Base-by-base conservation (phyloP, 495 filamentous ascomycete species). In the Aspergillus bridgeri region DNA sequence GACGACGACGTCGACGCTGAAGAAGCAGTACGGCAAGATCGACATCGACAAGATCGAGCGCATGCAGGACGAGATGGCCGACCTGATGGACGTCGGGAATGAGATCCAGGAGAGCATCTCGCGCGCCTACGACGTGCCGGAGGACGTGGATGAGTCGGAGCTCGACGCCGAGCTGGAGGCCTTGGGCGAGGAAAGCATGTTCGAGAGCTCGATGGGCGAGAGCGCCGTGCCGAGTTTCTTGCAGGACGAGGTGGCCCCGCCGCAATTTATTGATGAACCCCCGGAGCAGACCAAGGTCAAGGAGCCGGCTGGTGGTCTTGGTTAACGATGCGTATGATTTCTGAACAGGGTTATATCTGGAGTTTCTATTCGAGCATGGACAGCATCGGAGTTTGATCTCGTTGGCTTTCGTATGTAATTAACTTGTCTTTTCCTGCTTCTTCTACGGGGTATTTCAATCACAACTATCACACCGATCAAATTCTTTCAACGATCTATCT, bases 31-130 rank as follows among this genome's bases (percentile, higher is more conserved):
- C 71, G 92, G 94, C 60, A 96, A 96, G 77, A 86, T 98, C 58
- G 87, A 98, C 64, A 86, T 98, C 29, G 95, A 98, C 74, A 90
- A 96, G 83, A 96, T 98, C 64, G 94, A 98, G 81, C 82, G 88
- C 58, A 85, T 98, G 81, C 94, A 98, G 81, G 94, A 98, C 69
- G 94, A 98, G 79, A 98, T 98, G 93, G 91, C 91, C 38, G 94
- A 98, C 75, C 65, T 98, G 74, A 89, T 98, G 85, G 95, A 98
- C 65, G 85, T 97, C 42, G 94, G 95, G 3, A 98, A 98, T 73
- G 94, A 98, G 75, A 99, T 99, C 56, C 90, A 99, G 72, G 94
- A 99, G 77, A 92, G 87, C 57, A 89, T 99, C 52, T 91, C 89
- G 52, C 74, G 95, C 59, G 89, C 91, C 58, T 99, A 99, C 70